Evolutionary conservation across 225 moss, liverwort and hornwort species (phyloP), one percentile per base, ranked within the genome.

Genomic region (Pleurozium schreberi): DNA sequence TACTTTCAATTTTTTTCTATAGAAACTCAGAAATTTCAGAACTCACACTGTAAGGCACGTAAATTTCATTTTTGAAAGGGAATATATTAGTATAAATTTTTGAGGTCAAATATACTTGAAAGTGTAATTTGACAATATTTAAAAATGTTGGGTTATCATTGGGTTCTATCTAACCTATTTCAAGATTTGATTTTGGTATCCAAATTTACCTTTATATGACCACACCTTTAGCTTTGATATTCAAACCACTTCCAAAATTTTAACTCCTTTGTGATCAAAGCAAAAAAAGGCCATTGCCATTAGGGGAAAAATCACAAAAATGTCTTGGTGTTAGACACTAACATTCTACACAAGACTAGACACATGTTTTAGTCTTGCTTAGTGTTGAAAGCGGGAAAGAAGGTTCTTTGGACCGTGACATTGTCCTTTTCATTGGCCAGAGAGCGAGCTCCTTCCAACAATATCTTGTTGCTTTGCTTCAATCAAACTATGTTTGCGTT

Each of bases 1-100:
- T 34, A 8, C 21, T 36, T 52, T 36, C 3, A 36, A 8, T 22
- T 21, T 21, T 75, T 75, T 50, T 6, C 11, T 9, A 52, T 22
- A 13, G 52, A 52, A 45, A 34, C 14, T 52, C 13, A 50, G 19
- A 50, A 34, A 12, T 19, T 34, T 50, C 3, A 50, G 4, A 52
- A 34, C 1, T 21, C 2, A 21, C 14, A 21, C 3, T 28, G 3
- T 10, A 26, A 2, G 4, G 33, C 12, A 13, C 0, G 0, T 34
- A 22, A 21, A 52, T 22, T 76, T 36, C 3, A 52, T 21, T 76
- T 76, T 12, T 22, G 1, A 14, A 76, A 76, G 5, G 5, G 8
- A 34, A 23, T 36, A 50, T 22, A 23, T 52, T 5, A 36, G 4
- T 50, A 3, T 19, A 33, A 18, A 74, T 31, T 49, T 49, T 75